Evolutionary conservation across 768 basidiomycete genomes (phyloP).

Genomic region (Trametes elegans): DNA sequence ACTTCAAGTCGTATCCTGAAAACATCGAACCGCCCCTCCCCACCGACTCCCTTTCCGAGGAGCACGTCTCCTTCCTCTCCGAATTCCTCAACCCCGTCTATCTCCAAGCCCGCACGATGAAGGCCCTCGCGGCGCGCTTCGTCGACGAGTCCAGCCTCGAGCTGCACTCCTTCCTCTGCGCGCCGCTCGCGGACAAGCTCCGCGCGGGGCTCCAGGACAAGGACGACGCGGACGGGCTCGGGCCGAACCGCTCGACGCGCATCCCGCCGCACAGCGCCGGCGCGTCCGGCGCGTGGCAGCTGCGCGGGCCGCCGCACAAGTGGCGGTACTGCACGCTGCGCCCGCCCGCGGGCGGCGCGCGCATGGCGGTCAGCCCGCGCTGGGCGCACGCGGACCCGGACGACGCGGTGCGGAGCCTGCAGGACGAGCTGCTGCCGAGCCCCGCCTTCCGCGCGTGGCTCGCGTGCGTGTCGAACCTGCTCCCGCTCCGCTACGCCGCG

Average conservation of each 20-base stretch:
- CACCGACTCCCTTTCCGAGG: slow-evolving; percentile 51
- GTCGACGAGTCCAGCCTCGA: slow-evolving; percentile 84
- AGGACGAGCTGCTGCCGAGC: slow-evolving; percentile 76
- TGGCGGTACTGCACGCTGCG: slow-evolving; percentile 84
- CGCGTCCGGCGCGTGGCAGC: slow-evolving; percentile 50
- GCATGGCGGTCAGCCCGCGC: slow-evolving; percentile 48
- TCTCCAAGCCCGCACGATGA: slow-evolving; percentile 78
- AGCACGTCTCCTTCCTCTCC: slow-evolving; percentile 69
- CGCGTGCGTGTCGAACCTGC: slow-evolving; percentile 61
- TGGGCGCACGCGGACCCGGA: slow-evolving; percentile 52
- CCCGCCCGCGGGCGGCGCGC: slow-evolving; percentile 32
- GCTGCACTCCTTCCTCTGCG: slow-evolving; percentile 80
- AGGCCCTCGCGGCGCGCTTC: slow-evolving; percentile 77
- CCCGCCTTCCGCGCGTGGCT: slow-evolving; percentile 92
- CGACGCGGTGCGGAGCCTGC: slow-evolving; percentile 61
- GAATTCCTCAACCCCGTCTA: slow-evolving; percentile 90
- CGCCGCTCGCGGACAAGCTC: slow-evolving; percentile 64
- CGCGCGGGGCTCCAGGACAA: slow-evolving; percentile 61
- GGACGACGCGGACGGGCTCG: slow-evolving; percentile 64
- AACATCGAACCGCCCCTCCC: slow-evolving; percentile 48
- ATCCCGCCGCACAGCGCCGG: slow-evolving; percentile 75
- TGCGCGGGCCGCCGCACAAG: slow-evolving; percentile 90
- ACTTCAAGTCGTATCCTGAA: slow-evolving; percentile 47
- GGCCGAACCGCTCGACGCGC: slow-evolving; percentile 43
- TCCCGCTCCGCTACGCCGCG: slow-evolving; percentile 69